Base-by-base conservation (phyloP, 106 monocot species). In the Agapanthus africanus region DNA sequence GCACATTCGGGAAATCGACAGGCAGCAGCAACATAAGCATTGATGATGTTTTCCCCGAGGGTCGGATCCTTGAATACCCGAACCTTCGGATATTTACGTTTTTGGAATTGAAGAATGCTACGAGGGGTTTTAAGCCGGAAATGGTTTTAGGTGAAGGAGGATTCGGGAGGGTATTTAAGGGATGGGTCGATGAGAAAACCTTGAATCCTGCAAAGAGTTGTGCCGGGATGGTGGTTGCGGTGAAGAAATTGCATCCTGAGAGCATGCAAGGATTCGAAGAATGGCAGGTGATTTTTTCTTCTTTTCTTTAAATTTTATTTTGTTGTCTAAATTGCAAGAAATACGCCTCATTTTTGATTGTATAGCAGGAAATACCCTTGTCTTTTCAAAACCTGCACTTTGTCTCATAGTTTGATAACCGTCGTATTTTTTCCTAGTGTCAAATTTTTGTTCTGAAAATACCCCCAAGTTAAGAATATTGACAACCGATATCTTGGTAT, bases 111-210 rank as follows among this genome's bases (percentile, higher is more conserved):
- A 86, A 59, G 73, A 70, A 46, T 4, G 79, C 82, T 7, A 86
- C 86, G 3, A 82, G 51, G 70, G 77, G 71, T 70, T 86, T 86
- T 44, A 86, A 68, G 72, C 61, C 82, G 10, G 86, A 86, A 0
- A 79, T 40, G 0, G 70, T 86, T 30, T 76, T 86, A 1, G 86
- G 86, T 10, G 79, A 86, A 67, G 86, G 86, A 21, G 86, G 86
- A 22, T 86, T 86, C 41, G 86, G 86, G 34, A 86, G 22, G 66
- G 86, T 86, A 9, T 86, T 70, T 69, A 86, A 86, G 57, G 86
- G 86, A 62, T 86, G 78, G 78, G 76, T 86, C 13, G 86, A 86
- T 16, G 86, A 86, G 70, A 86, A 76, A 70, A 82, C 76, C 27
- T 21, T 79, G 64, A 82, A 75, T 68, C 84, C 84, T 18, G 51